Percentiles rank a stretch among this genome's conserved stretches.
Evolutionary conservation across 345 rosid genomes (phyloP).

Genomic region (Moricandia arvensis): DNA sequence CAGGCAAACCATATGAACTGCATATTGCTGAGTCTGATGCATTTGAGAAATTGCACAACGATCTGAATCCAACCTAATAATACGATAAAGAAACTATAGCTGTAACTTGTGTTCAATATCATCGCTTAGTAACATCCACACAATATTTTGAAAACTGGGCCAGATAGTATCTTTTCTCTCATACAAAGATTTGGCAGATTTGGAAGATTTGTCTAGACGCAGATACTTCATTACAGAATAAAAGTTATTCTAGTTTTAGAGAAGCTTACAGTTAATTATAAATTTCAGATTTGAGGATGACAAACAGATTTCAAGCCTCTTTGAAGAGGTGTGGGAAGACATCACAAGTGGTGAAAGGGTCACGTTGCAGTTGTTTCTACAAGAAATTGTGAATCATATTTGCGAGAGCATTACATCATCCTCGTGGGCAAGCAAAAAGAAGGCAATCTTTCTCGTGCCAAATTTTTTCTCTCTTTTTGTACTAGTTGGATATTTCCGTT

Average conservation of each 20-base stretch:
- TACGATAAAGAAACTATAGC: not conserved
- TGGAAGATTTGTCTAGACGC: not conserved
- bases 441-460: conserved; percentile 40
- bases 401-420: conserved; percentile 73
- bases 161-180: not conserved
- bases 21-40: conserved; percentile 4
- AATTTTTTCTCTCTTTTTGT: not conserved
- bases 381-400: conserved; percentile 73
- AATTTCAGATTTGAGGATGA: conserved; percentile 90
- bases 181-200: not conserved
- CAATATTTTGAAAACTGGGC: not conserved
- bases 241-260: not conserved
- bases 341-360: conserved; percentile 79
- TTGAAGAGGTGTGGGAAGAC: conserved; percentile 99
- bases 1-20: conserved; percentile 47
- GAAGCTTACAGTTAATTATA: conserved; percentile 4
- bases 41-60: conserved; percentile 3
- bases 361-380: conserved; percentile 75
- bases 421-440: conserved; percentile 89
- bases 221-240: not conserved
- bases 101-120: not conserved
- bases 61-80: conserved; percentile 7
- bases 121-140: conserved; percentile 7
- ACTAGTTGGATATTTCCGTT: conserved; percentile 1
- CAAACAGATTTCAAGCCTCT: conserved; percentile 69